Base-by-base conservation (phyloP, 208 protist species). In the Wallacemonas sp. region DNA sequence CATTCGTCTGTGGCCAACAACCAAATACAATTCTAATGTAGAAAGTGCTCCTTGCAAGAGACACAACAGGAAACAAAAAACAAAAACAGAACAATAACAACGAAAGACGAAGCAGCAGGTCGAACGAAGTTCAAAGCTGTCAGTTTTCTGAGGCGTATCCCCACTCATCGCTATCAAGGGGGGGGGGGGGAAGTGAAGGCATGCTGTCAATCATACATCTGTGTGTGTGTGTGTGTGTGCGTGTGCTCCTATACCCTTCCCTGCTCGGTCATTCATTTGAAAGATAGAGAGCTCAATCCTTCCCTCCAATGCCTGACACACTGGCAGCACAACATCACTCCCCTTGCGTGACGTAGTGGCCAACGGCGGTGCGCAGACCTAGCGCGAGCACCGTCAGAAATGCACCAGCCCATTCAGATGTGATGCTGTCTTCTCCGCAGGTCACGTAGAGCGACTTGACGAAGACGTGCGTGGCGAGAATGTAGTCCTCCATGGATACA, bases 401-500 rank as follows among this genome's bases (percentile, higher is more conserved):
- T 3, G 90, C 88, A 12, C 76, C 77, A 12, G 82, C 72, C 54
- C 76, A 58, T n/a, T 88, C 80, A 12, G 72, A 66, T 42, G 82
- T 71, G 55, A 76, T 72, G 39, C 76, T 67, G 31, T 87, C 84
- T 11, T 68, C 60, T 5, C 90, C 86, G 58, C 77, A 88, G 33
- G 71, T 80, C 30, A 78, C 71, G 34, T 80, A 74, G 9, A 96
- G 65, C 6, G 86, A 56, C 54, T 79, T 77, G 58, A 91, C 79
- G 61, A 96, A 88, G 34, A 82, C 68, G 53, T 86, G 79, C 59
- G 83, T 64, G 19, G 86, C 86, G 38, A 85, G 77, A 68, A 84
- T 78, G 74, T 96, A 96, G 66, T 93, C 84, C 65, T 88, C 84
- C 31, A 67, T 39, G 61, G 66, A 51, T 38, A 93, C 83, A 2